These are phyloP conservation scores for Aureococcus anophagefferens DNA, from an alignment of 108 stramenopile species.

Conservation along the genomic window DNA sequence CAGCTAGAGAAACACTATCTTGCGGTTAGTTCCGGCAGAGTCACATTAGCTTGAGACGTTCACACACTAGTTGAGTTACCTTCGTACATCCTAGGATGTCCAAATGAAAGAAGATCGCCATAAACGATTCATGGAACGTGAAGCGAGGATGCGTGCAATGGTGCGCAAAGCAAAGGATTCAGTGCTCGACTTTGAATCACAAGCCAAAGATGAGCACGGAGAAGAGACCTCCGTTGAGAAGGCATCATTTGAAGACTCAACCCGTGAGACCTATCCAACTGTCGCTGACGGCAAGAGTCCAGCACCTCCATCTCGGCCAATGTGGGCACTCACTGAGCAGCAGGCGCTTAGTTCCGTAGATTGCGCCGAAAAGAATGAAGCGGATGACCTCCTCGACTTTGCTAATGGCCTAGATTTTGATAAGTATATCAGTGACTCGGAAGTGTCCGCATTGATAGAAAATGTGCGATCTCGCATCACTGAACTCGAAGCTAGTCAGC, in stretches of 20 bases:
- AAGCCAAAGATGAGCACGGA: no score
- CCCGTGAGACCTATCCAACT: no score
- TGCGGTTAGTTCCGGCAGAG: no score
- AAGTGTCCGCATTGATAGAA: slow-evolving; percentile 41
- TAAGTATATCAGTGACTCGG: slow-evolving; percentile 61
- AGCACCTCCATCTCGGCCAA: slow-evolving; percentile 7
- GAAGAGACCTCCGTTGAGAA: no score
- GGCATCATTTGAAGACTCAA: no score
- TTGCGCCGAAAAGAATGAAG: slow-evolving; percentile 53
- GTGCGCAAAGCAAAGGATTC: slow-evolving; percentile 9
- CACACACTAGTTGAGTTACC: no score
- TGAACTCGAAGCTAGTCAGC: slow-evolving; percentile 31
- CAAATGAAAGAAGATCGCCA: slow-evolving; percentile 17
- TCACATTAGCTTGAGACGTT: no score
- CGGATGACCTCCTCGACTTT: slow-evolving; percentile 62
- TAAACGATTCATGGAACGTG: slow-evolving; percentile 36
- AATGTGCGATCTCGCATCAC: slow-evolving; percentile 41
- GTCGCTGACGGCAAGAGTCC: no score
- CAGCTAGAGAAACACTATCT: slow-evolving; percentile 4
- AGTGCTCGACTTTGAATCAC: not conserved
- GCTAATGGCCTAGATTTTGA: slow-evolving; percentile 63
- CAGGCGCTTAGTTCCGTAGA: no score
- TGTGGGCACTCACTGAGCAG: slow-evolving; percentile 65
- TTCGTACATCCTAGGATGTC: no score
- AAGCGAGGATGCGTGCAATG: slow-evolving; percentile 36